phyloP scores from a whole-genome alignment of 257 asterid species.

The Linderniella brevidens region DNA sequence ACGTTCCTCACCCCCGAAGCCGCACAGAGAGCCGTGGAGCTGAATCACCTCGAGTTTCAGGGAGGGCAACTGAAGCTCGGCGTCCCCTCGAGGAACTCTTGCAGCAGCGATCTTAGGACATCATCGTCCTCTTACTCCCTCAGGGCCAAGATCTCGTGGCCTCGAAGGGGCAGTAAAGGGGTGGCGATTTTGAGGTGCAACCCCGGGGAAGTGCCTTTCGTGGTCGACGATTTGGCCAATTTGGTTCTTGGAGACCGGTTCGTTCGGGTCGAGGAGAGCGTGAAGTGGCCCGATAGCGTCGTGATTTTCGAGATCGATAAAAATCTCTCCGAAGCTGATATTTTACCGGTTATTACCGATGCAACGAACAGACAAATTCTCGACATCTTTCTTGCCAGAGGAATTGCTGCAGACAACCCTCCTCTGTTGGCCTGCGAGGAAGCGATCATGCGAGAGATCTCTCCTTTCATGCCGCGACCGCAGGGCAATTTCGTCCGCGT shows the following conservation, averaged over 20 bases:
- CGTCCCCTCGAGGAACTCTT: constrained; percentile 32
- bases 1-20: constrained; percentile 78
- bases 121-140: constrained; percentile 32
- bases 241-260: constrained; percentile 26
- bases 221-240: constrained; percentile 36
- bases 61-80: constrained; percentile 50
- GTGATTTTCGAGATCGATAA: constrained; percentile 34
- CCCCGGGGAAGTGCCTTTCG: constrained; percentile 31
- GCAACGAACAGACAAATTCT: constrained; percentile 31
- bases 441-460: constrained; percentile 51
- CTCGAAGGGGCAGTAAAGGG: constrained; percentile 79
- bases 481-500: constrained; percentile 39
- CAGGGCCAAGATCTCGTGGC: constrained; percentile 72
- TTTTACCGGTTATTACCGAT: constrained; percentile 23
- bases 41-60: constrained; percentile 21
- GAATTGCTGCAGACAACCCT: constrained; percentile 37
- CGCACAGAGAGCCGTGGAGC: constrained; percentile 40
- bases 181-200: constrained; percentile 51
- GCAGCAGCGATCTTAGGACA: constrained; percentile 33
- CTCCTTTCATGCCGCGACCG: constrained; percentile 70
- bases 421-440: constrained; percentile 43
- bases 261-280: constrained; percentile 26
- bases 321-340: constrained; percentile 47
- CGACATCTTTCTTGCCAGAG: constrained; percentile 49
- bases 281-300: constrained; percentile 17